Base-by-base conservation (phyloP, 1,284 basidiomycete species). In the Rhodotorula sp. region DNA sequence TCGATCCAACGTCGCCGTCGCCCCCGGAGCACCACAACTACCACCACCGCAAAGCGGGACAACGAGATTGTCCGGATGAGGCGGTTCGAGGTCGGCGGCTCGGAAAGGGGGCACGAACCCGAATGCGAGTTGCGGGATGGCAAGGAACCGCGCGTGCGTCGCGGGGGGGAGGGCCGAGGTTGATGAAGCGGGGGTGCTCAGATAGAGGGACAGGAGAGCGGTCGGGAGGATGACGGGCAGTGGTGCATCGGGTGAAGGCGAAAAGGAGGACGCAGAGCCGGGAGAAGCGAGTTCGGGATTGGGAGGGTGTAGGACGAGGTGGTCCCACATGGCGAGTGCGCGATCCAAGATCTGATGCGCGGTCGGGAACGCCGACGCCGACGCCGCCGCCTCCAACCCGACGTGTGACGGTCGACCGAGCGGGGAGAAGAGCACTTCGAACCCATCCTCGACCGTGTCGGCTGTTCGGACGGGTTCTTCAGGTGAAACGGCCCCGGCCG, bases 1-100 rank as follows among this genome's bases (percentile, higher is more conserved):
- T 1, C 65, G 23, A n/a, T 78, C 76, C 34, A 78, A 59, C 28
- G 56, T 54, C 7, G 66, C 50, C 12, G 28, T 28, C 28, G 28
- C 28, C 28, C 28, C 28, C 28, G 3, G 28, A 28, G 28, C 28
- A 28, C 2, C 28, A 28, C 28, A 5, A 23, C 19, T 23, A 16
- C 48, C 48, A 14, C 48, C 18, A 16, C 48, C 21, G 56, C 45
- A 43, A 19, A 64, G 60, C 43, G 70, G 66, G 0, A 0, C 34
- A 0, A n/a, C 50, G 10, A 73, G 57, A 2, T 15, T 15, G 8
- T 60, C 45, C 10, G 71, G 56, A 28, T 61, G 49, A 15, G 68
- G 59, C 5, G 59, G 47, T 3, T 56, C 52, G 59, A 66, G 67
- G 16, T 54, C 58, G n/a, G 66, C 68, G 48, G 71, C 59, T 15